A percentile compares a stretch with the other conserved stretches of the same genome.
These are phyloP conservation scores for Adansonia gregorii DNA, from an alignment of 441 rosid genomes.

Conservation along the genomic window DNA sequence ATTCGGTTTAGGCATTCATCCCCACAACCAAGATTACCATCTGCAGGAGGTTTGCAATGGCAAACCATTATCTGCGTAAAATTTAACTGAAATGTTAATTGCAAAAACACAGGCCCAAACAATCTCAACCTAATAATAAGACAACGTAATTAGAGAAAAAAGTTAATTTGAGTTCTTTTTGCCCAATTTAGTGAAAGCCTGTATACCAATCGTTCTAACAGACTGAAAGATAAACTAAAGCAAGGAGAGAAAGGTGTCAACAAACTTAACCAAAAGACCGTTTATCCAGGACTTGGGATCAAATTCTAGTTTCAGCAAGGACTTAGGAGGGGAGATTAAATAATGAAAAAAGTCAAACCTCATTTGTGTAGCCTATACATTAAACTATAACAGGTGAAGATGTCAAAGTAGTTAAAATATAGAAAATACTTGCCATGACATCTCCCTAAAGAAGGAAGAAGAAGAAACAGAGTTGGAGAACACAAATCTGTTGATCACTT, in stretches of 20 bases:
- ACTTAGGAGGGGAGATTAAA: conserved; percentile 1
- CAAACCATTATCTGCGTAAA: conserved; percentile 89
- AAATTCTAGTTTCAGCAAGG: not conserved
- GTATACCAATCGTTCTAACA: not conserved
- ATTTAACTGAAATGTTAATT: conserved; percentile 26
- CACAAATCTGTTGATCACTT: not conserved
- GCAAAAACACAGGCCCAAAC: conserved; percentile 18
- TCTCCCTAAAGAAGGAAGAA: not conserved
- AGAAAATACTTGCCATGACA: not conserved
- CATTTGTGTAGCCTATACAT: not conserved
- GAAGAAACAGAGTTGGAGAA: not conserved
- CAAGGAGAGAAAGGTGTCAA: not conserved
- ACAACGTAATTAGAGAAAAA: not conserved
- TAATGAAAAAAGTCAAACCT: conserved; percentile 7
- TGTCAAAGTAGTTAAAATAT: not conserved
- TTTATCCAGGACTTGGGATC: not conserved
- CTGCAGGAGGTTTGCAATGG: conserved; percentile 72
- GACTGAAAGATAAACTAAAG: not conserved
- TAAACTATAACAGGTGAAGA: conserved; percentile 8
- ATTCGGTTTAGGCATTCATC: conserved; percentile 95
- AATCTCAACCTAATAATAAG: conserved; percentile 5
- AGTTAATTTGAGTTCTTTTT: not conserved
- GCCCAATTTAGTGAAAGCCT: not conserved
- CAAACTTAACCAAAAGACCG: not conserved
- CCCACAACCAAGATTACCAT: conserved; percentile 75